Evolutionary conservation across 2,329 filamentous ascomycete species (phyloP), one percentile per base, ranked within the genome.

Genomic region (Xylaria sp.): DNA sequence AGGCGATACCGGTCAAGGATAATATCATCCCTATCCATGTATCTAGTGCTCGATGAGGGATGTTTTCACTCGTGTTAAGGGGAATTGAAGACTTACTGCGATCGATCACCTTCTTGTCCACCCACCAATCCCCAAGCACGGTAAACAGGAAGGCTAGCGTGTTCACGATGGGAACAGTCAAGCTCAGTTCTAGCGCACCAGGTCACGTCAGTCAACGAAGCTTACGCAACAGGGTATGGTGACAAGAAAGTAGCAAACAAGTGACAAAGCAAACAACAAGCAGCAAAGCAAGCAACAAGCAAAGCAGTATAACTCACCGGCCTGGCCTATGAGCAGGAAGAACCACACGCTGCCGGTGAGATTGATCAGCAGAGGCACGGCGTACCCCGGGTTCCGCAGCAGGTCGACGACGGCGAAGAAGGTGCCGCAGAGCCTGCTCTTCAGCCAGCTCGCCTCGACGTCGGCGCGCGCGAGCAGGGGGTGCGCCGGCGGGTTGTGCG

Each of bases 261-360:
- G 13, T n/a, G n/a, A n/a, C n/a, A n/a, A n/a, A n/a, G n/a, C n/a
- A n/a, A n/a, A n/a, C n/a, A n/a, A n/a, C n/a, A n/a, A n/a, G n/a
- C n/a, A n/a, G n/a, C n/a, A n/a, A n/a, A n/a, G n/a, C n/a, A 44
- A 44, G 40, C 16, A 44, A 35, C 32, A 10, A 1, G 6, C 2
- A 40, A 44, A 51, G 35, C n/a, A n/a, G 35, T 16, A 12, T 44
- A 65, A 86, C 91, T 75, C 81, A 97, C 94, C 94, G 75, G 94
- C 94, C 79, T 96, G 89, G 6, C 95, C 95, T 81, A 98, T 95
- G 72, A 98, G 84, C 73, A 98, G 81, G 75, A 98, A 98, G 82
- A 98, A 98, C 95, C 95, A 98, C 64, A 98, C 87, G 77, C 93
- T 97, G 35, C 95, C 95, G 2, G 95, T 97, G 62, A 98, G 82